Conservation (phyloP, 805 yeast species). For the Lipomyces yamanashiensis region DNA sequence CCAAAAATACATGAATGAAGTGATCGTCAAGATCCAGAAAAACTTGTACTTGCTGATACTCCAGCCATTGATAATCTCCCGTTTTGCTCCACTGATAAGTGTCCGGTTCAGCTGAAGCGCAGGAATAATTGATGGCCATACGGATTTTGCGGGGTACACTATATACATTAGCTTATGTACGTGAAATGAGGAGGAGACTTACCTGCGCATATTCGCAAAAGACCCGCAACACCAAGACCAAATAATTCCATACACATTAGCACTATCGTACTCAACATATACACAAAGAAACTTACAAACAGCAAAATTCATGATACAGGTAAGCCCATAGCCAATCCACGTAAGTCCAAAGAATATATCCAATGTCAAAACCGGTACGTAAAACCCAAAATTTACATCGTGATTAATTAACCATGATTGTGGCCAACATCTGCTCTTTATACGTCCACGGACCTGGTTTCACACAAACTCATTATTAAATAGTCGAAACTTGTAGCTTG, state of each 20-base stretch:
- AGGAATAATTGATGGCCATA: slow-evolving; percentile 61
- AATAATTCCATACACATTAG: slow-evolving; percentile 48
- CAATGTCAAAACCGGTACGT: slow-evolving; percentile 59
- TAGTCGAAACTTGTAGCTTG: slow-evolving; percentile 38
- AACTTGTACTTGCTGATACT: slow-evolving; percentile 56
- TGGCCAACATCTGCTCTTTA: slow-evolving; percentile 70
- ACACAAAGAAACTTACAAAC: slow-evolving; percentile 45
- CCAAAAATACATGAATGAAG: slow-evolving; percentile 65
- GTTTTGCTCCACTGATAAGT: slow-evolving; percentile 46
- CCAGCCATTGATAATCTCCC: slow-evolving; percentile 63
- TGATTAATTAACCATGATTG: slow-evolving; percentile 53
- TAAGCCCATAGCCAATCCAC: slow-evolving; percentile 54
- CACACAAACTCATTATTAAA: slow-evolving; percentile 50
- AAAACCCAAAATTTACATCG: slow-evolving; percentile 52
- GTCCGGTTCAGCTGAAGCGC: slow-evolving; percentile 57
- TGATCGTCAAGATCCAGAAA: slow-evolving; percentile 51
- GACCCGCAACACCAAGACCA: slow-evolving; percentile 70
- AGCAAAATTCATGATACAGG: slow-evolving; percentile 55
- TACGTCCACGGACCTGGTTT: slow-evolving; percentile 67
- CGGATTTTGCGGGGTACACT: slow-evolving; percentile 59
- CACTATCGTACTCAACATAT: background rate
- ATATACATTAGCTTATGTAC: slow-evolving; percentile 39
- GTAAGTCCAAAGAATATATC: slow-evolving; percentile 47
- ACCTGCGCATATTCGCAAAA: slow-evolving; percentile 57
- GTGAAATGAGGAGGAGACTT: too few species aligned